These are phyloP conservation scores for Chalaropsis ovoidea DNA, from an alignment of 2,329 filamentous ascomycete genomes.

Conservation along the genomic window DNA sequence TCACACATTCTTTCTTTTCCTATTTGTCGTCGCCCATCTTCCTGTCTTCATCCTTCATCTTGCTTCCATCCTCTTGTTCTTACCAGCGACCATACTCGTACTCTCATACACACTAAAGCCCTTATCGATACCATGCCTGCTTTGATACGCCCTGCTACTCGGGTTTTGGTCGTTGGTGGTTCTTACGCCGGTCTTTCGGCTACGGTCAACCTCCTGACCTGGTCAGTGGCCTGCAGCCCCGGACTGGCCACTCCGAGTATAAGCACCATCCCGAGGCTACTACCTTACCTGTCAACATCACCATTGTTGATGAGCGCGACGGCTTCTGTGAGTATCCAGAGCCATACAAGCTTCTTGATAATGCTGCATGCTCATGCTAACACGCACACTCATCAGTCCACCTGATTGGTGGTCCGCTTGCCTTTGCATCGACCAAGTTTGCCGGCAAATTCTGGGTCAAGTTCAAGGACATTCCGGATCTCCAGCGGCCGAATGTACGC, in stretches of 20 bases:
- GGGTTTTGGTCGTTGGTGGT: constrained; percentile 58
- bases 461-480: constrained; percentile 55
- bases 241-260: constrained; percentile 35
- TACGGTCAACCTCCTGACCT: constrained; percentile 59
- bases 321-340: constrained; percentile 56
- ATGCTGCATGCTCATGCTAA: constrained; percentile 20
- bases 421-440: constrained; percentile 53
- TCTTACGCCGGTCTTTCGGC: constrained; percentile 62
- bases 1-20: neutral
- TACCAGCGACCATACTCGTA: neutral
- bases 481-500: constrained; percentile 52
- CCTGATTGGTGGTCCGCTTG: constrained; percentile 64
- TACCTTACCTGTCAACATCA: constrained; percentile 54
- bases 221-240: constrained; percentile 45
- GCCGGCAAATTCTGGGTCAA: constrained; percentile 60
- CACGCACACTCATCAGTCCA: constrained; percentile 46
- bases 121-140: constrained; percentile 26
- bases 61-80: neutral
- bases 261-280: constrained; percentile 36
- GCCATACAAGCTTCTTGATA: no score
- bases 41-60: neutral
- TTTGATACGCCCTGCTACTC: constrained; percentile 33
- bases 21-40: neutral
- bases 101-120: neutral
- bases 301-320: constrained; percentile 68